Evolutionary conservation across 768 basidiomycete genomes (phyloP).

Genomic region (Mycena haematopus): DNA sequence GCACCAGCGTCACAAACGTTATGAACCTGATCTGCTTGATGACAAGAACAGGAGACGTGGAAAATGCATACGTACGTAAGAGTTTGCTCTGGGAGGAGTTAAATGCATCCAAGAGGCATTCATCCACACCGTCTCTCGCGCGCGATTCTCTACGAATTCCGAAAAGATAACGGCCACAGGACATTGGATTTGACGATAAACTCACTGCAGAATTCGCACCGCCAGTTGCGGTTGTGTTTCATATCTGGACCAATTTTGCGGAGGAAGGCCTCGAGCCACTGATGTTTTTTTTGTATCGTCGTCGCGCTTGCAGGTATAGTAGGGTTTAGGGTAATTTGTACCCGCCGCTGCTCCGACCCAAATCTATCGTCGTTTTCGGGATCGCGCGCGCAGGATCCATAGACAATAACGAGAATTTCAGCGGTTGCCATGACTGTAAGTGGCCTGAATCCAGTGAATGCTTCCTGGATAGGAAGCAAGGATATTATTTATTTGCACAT

Average conservation of each 20-base stretch:
- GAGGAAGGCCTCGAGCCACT: constrained; percentile 11
- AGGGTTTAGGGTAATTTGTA: constrained; percentile 18
- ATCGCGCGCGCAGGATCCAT: constrained; percentile 18
- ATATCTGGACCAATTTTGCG: constrained; percentile 7
- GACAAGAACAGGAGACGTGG: not conserved
- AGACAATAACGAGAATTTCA: constrained; percentile 16
- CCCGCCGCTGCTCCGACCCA: constrained; percentile 23
- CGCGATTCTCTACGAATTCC: not conserved
- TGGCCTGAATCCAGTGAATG: too few species aligned
- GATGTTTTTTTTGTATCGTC: not conserved
- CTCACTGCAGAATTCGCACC: constrained; percentile 28
- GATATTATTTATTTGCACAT: too few species aligned
- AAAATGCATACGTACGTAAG: constrained; percentile 15
- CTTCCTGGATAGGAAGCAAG: too few species aligned
- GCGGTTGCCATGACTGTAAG: too few species aligned
- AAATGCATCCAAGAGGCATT: constrained; percentile 19
- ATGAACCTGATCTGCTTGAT: constrained; percentile 10
- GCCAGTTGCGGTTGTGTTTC: constrained; percentile 27
- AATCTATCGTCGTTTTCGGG: constrained; percentile 11
- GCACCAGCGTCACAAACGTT: constrained; percentile 13
- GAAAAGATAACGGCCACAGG: not conserved
- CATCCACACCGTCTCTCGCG: constrained; percentile 21
- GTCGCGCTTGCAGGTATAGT: constrained; percentile 11
- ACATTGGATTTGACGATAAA: not conserved
- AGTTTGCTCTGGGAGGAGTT: not conserved